Evolutionary conservation across 2,329 filamentous ascomycete species (phyloP).

Genomic region (Podosphaera xanthii): DNA sequence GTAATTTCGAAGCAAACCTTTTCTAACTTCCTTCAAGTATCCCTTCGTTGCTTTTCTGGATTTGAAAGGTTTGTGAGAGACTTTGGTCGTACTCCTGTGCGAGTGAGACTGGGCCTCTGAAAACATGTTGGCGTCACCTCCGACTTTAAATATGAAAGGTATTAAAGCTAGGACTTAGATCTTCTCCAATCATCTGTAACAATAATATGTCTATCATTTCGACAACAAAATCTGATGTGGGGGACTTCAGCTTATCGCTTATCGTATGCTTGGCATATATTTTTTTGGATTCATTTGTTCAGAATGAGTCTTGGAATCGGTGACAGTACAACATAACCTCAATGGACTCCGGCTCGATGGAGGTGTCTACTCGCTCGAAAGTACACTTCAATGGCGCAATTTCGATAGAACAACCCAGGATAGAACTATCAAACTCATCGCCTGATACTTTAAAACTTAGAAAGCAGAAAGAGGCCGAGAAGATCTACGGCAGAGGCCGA

Average conservation of each 20-base stretch:
- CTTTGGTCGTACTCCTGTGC: conserved; percentile 82
- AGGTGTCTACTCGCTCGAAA: conserved; percentile 1
- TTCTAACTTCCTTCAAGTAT: conserved; percentile 59
- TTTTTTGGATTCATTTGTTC: background rate
- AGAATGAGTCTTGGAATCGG: no score
- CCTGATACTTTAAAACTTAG: conserved; percentile 16
- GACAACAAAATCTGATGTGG: background rate
- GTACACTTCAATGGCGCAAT: conserved; percentile 28
- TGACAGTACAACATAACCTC: background rate
- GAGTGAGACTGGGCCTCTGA: conserved; percentile 48
- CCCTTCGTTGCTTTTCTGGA: conserved; percentile 76
- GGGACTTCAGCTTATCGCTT: conserved; percentile 7
- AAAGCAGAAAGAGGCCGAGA: conserved; percentile 38
- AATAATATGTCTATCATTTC: no score
- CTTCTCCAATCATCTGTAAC: background rate
- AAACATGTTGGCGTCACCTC: conserved; percentile 45
- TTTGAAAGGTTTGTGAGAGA: conserved; percentile 76
- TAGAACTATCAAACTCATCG: conserved; percentile 20
- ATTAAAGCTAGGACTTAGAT: conserved; percentile 38
- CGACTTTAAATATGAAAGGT: conserved; percentile 76
- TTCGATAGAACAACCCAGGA: conserved; percentile 24
- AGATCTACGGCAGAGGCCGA: conserved; percentile 65
- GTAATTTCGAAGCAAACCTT: conserved; percentile 32
- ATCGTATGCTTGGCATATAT: conserved; percentile 5
- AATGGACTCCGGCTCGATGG: conserved; percentile 8